These are phyloP conservation scores for Globisporangium solare DNA, from an alignment of 352 stramenopile genomes.

Conservation along the genomic window DNA sequence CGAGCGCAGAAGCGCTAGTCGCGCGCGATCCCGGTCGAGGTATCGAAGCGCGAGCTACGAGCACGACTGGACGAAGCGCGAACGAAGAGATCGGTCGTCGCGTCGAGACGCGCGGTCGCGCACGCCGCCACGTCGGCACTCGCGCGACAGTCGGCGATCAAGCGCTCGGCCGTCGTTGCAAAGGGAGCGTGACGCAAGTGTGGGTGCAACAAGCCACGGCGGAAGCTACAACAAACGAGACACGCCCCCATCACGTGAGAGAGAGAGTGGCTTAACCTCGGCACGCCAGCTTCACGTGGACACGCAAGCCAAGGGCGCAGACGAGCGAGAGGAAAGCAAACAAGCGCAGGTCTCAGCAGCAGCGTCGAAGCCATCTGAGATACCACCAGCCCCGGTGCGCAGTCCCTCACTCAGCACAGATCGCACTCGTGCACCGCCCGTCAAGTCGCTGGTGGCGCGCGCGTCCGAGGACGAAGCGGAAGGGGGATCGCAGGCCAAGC, in stretches of 20 bases:
- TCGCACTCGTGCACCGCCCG: too few relatives aligned
- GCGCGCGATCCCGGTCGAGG: background rate
- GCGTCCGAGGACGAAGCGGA: background rate
- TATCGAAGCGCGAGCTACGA: slow-evolving; percentile 8
- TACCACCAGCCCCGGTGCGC: too few relatives aligned
- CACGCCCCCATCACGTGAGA: too few relatives aligned
- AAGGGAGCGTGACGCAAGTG: background rate
- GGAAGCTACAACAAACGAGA: background rate
- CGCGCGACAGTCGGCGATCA: background rate
- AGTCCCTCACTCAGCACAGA: too few relatives aligned
- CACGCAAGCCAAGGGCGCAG: too few relatives aligned
- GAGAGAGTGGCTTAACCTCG: too few relatives aligned
- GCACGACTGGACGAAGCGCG: background rate
- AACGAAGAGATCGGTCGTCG: slow-evolving; percentile 5
- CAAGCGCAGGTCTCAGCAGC: too few relatives aligned
- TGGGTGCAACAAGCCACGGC: background rate
- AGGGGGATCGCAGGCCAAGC: background rate
- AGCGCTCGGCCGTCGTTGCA: background rate
- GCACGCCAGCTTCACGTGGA: too few relatives aligned
- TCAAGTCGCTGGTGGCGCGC: too few relatives aligned
- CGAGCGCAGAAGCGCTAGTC: slow-evolving; percentile 9
- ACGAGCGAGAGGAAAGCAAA: too few relatives aligned
- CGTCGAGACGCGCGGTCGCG: background rate
- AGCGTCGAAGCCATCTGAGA: too few relatives aligned
- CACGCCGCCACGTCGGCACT: background rate